Evolutionary conservation across 2,329 filamentous ascomycete genomes (phyloP).

Genomic region (Dactylonectria macrodidyma): DNA sequence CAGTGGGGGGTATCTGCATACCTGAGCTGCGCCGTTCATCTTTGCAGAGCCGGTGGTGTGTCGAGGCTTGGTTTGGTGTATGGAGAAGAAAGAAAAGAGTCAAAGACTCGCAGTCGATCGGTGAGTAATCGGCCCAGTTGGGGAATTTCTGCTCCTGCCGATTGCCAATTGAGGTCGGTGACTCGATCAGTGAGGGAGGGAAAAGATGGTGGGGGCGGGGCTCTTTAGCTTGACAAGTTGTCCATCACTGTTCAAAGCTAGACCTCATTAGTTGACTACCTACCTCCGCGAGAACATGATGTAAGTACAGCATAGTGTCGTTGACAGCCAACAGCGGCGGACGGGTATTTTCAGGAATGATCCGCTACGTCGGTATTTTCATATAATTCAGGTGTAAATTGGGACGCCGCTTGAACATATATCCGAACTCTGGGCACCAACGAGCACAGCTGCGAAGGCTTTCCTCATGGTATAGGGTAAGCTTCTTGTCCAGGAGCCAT

Average conservation of each 20-base stretch:
- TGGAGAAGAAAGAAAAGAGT: slow-evolving; percentile 1
- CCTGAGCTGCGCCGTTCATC: slow-evolving; percentile 46
- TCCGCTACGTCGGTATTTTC: no score
- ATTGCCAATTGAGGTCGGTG: slow-evolving; percentile 32
- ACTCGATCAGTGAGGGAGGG: slow-evolving; percentile 9
- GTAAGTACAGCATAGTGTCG: no score
- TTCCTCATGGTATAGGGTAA: background rate
- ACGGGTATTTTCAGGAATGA: no score
- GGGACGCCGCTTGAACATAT: no score
- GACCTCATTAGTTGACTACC: no score
- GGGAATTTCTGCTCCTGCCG: slow-evolving; percentile 34
- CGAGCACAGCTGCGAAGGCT: no score
- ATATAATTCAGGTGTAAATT: no score
- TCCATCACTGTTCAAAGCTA: no score
- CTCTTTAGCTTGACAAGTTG: background rate
- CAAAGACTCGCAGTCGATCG: slow-evolving; percentile 14
- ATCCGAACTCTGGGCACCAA: no score
- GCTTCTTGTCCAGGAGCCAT: background rate
- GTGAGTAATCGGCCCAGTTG: slow-evolving; percentile 34
- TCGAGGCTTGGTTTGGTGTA: background rate
- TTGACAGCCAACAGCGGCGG: no score
- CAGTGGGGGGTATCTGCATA: slow-evolving; percentile 17
- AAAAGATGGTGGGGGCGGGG: slow-evolving; percentile 44
- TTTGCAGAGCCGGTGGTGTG: slow-evolving; percentile 12
- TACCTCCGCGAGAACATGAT: no score